phyloP scores from a whole-genome alignment of 192 early-diverging fungal species.

The Backusella psychrophila region DNA sequence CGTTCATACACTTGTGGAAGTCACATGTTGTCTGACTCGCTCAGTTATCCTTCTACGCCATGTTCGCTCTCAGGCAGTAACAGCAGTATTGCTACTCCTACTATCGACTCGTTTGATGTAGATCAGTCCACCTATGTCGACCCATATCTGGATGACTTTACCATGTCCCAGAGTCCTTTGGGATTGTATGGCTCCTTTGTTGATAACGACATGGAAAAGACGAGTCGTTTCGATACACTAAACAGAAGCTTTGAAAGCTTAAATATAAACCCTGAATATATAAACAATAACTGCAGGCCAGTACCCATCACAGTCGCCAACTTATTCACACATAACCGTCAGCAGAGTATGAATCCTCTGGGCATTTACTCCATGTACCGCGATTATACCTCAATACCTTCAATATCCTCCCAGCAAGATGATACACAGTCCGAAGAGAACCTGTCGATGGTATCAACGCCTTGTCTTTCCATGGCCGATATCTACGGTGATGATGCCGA shows the following conservation, averaged over 20 bases:
- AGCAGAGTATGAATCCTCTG: slow-evolving; percentile 4
- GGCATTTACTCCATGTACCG: slow-evolving; percentile 1
- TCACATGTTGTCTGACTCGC: not conserved
- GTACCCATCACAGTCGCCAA: slow-evolving; percentile 26
- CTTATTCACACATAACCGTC: slow-evolving; percentile 15
- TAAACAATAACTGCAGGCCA: slow-evolving; percentile 3
- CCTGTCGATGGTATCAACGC: not conserved
- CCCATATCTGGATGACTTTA: not conserved
- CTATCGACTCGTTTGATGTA: not conserved
- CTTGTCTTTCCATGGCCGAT: not conserved
- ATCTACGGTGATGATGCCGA: slow-evolving; percentile 19
- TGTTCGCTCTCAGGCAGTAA: not conserved
- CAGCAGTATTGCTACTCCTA: not conserved
- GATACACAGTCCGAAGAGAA: slow-evolving; percentile 14
- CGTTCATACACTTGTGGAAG: not conserved
- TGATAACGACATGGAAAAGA: not conserved
- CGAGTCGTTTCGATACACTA: not conserved
- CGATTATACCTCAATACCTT: not conserved
- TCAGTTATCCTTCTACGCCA: not conserved
- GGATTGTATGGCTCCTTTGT: not conserved
- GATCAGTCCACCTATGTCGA: not conserved
- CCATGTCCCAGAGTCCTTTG: not conserved
- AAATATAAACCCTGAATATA: not conserved
- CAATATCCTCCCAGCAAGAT: not conserved
- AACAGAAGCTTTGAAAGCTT: slow-evolving; percentile 2